These are phyloP conservation scores for Trichoderma sp. DNA, from an alignment of 2,329 filamentous ascomycete genomes.

Conservation along the genomic window DNA sequence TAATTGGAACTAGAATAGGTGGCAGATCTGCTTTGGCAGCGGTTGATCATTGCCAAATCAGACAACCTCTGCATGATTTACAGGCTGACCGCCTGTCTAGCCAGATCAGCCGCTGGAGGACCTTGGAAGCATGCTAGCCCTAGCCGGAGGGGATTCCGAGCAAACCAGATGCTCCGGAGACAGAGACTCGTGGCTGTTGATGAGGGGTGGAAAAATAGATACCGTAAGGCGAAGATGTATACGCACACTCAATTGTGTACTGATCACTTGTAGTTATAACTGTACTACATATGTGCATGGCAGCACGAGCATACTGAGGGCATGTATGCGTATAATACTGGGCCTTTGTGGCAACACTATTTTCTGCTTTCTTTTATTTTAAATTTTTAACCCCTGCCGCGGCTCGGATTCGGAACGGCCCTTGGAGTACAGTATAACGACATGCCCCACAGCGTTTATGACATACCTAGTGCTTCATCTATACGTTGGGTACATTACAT, in stretches of 20 bases:
- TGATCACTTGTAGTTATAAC: background rate
- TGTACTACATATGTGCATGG: background rate
- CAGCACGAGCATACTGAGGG: background rate
- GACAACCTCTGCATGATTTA: background rate
- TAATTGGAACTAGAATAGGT: background rate
- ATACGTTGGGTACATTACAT: too few relatives aligned
- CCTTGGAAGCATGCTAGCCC: background rate
- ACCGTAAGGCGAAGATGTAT: background rate
- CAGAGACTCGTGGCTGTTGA: background rate
- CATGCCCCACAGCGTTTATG: too few relatives aligned
- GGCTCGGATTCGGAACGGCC: background rate
- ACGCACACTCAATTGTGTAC: background rate
- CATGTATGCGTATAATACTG: background rate
- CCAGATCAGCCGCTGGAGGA: background rate
- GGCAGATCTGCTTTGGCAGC: background rate
- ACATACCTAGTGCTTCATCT: too few relatives aligned
- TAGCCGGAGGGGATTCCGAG: background rate
- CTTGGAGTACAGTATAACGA: too few relatives aligned
- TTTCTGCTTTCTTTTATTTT: background rate
- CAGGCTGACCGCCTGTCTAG: constrained; percentile 16
- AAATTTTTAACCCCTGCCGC: background rate
- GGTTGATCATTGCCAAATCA: background rate
- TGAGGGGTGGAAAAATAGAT: background rate
- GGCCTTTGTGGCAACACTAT: background rate
- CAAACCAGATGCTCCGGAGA: background rate